Evolutionary conservation across 2,329 filamentous ascomycete species (phyloP), one percentile per base, ranked within the genome.

Genomic region (Metarhizium humberi): DNA sequence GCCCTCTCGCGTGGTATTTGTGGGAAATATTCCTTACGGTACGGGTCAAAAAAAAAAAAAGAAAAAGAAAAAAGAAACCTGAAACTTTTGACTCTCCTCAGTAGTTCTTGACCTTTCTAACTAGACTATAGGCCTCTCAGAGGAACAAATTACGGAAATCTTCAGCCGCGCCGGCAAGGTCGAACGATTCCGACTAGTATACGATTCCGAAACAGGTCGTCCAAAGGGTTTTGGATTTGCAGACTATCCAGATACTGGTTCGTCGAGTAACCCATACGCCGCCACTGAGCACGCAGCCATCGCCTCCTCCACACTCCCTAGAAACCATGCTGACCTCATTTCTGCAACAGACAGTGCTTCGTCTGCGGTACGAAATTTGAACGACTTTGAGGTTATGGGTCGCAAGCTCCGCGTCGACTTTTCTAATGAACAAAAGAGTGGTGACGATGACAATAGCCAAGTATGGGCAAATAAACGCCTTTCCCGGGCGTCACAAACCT

Each of bases 171-270:
- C 89, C 53, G 94, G 94, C 56, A 89, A 92, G 61, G 92, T 97
- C 1, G 79, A 95, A 57, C 92, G 88, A 69, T 97, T 97, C 70
- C 85, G 92, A 53, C 80, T 97, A 51, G 92, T 97, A 60, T 95
- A 96, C 72, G 95, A 97, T 74, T 88, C 91, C 53, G 92, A 97
- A 66, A 96, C 92, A 3, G 92, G 92, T 46, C 85, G 90, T 55
- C 92, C 94, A 1, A 97, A 96, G 71, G 94, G 94, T 18, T 99
- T 96, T 69, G 94, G 94, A 40, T 99, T 97, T 65, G 89, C 92
- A 66, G 92, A 97, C 69, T 99, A 95, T 67, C 88, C 90, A 55
- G 94, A 97, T 67, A 85, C 89, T 57, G 92, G 95, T 81, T 79
- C 40, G 70, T 57, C 48, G 42, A 29, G n/a, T 18, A 34, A 34